Conservation (phyloP, 306 rosid genomes). For the Inga leiocalycina region DNA sequence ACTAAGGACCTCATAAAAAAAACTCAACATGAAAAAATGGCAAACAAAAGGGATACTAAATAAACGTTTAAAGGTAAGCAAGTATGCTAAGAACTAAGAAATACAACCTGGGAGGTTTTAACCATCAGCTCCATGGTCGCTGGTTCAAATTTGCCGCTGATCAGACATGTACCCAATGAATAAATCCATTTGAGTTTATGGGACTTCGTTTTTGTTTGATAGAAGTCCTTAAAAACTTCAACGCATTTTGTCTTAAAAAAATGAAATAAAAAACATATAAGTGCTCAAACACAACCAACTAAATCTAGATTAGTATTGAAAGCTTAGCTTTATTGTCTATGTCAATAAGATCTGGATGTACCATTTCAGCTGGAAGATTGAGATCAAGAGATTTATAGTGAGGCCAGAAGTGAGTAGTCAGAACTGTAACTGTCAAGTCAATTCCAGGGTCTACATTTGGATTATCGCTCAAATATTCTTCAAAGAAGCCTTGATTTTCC, state of each 20-base stretch:
- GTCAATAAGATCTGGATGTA: conserved; percentile 37
- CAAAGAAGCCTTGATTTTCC: conserved; percentile 81
- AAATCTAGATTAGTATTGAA: conserved; percentile 10
- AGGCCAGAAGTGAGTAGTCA: conserved; percentile 96
- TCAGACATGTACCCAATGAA: conserved; percentile 87
- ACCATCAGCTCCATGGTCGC: conserved; percentile 84
- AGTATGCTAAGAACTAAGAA: too few species aligned
- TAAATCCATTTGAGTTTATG: conserved; percentile 89
- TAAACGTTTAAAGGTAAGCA: not conserved
- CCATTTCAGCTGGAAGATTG: conserved; percentile 96
- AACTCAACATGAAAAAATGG: not conserved
- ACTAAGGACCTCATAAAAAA: not conserved
- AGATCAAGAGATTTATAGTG: conserved; percentile 90
- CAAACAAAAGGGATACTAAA: not conserved
- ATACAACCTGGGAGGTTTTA: conserved; percentile 82
- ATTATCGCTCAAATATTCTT: conserved; percentile 67
- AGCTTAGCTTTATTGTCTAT: not conserved
- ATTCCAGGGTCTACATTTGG: conserved; percentile 71
- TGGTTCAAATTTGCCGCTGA: conserved; percentile 80
- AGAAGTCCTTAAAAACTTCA: conserved; percentile 88
- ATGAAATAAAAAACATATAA: conserved; percentile 11
- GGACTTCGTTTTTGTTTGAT: conserved; percentile 84
- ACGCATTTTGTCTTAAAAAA: conserved; percentile 72
- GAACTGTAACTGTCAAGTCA: conserved; percentile 86
- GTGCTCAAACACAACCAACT: conserved; percentile 2